A percentile compares a stretch with the other conserved stretches of the same genome.
Evolutionary conservation across 805 yeast genomes (phyloP).

Genomic region (Kazachstania bromeliacearum): DNA sequence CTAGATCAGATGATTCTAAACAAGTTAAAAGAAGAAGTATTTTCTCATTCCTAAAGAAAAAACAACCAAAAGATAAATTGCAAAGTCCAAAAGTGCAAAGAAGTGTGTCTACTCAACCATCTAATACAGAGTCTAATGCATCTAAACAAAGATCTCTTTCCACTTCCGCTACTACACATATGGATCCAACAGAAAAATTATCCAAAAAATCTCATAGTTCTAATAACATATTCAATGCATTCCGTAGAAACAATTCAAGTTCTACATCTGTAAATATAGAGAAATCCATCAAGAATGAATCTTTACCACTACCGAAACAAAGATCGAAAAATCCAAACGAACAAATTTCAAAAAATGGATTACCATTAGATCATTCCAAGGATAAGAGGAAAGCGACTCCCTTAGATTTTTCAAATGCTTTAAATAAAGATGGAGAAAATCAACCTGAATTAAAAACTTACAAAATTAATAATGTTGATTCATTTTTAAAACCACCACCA

Average conservation of each 20-base stretch:
- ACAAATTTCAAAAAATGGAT: neutral
- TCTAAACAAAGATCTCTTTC: neutral
- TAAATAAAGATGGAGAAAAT: constrained; percentile 1
- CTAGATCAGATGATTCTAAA: neutral
- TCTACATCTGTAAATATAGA: neutral
- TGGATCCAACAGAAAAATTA: constrained; percentile 4
- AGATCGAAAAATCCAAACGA: constrained; percentile 2
- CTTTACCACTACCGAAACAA: constrained; percentile 6
- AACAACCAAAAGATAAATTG: constrained; percentile 2
- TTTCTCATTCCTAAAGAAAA: constrained; percentile 25
- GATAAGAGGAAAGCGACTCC: constrained; percentile 24
- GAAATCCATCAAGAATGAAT: neutral
- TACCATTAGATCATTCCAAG: constrained; percentile 1
- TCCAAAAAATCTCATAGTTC: constrained; percentile 24
- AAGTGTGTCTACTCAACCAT: constrained; percentile 8
- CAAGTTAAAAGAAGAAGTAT: constrained; percentile 19
- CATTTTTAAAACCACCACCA: neutral
- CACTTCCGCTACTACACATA: neutral
- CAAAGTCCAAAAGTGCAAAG: neutral
- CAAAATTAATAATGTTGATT: neutral
- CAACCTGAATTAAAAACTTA: neutral
- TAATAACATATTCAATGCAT: constrained; percentile 22
- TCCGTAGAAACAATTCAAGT: constrained; percentile 6
- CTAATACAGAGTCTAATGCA: constrained; percentile 9
- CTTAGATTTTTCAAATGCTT: constrained; percentile 15